Percentiles rank a stretch among this genome's conserved stretches.
Evolutionary conservation across 176 grass and related monocot genomes (phyloP).

Genomic region (Ananas comosus): DNA sequence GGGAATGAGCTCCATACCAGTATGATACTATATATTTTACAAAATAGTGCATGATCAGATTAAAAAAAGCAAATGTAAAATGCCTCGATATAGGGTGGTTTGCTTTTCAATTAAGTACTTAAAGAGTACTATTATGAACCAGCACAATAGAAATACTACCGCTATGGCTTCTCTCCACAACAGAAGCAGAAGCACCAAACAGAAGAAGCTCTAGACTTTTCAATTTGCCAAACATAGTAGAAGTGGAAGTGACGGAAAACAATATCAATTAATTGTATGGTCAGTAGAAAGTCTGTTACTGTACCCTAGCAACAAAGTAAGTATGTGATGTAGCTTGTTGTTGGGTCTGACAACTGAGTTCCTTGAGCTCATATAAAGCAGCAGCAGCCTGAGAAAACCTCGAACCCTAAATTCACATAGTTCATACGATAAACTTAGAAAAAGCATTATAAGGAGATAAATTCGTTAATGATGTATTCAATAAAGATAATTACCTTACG

Average conservation of each 20-base stretch:
- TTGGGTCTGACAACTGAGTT: conserved; percentile 45
- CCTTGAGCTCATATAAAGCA: conserved; percentile 84
- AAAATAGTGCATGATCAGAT: too few species aligned
- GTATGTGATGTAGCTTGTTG: conserved; percentile 38
- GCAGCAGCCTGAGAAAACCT: conserved; percentile 86
- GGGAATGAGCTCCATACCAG: too few species aligned
- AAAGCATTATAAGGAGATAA: neutral
- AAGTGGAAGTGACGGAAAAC: neutral
- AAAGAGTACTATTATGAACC: too few species aligned
- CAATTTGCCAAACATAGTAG: neutral
- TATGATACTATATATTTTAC: too few species aligned
- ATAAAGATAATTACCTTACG: conserved; percentile 51
- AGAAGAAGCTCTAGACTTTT: too few species aligned
- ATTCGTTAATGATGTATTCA: neutral
- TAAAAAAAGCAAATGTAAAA: too few species aligned
- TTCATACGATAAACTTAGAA: conserved; percentile 17
- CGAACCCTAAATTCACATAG: conserved; percentile 54
- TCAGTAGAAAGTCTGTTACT: neutral
- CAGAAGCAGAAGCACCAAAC: too few species aligned
- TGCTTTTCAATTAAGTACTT: too few species aligned
- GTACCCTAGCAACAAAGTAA: conserved; percentile 82
- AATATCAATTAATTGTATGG: neutral
- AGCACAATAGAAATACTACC: too few species aligned
- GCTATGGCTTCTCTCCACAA: too few species aligned
- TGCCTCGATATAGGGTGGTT: too few species aligned